Evolutionary conservation across 306 rosid species (phyloP).

Genomic region (Ceratonia siliqua): DNA sequence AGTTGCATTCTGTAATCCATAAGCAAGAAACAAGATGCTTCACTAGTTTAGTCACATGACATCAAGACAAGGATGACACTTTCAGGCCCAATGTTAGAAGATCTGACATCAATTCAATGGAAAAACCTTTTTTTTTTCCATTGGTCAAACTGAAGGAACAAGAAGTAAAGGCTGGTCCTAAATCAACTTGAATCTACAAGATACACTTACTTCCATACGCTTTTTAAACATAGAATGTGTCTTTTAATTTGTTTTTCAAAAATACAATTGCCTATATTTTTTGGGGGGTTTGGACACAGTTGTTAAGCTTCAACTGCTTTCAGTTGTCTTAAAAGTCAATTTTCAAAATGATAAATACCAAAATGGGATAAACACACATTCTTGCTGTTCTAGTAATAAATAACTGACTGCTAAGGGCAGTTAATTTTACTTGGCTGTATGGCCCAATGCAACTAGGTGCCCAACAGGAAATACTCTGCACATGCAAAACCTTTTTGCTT

Average conservation of each 20-base stretch:
- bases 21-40: neutral
- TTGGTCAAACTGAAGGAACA: conserved; percentile 1
- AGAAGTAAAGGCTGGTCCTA: conserved; percentile 3
- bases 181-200: conserved; percentile 25
- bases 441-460: conserved; percentile 99
- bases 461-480: conserved; percentile 93
- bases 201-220: neutral
- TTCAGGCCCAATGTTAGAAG: conserved; percentile 3
- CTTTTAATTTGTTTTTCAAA: neutral
- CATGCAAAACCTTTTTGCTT: conserved; percentile 87
- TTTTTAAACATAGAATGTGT: neutral
- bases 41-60: neutral
- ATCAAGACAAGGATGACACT: neutral
- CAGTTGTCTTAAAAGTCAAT: neutral
- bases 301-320: conserved; percentile 23
- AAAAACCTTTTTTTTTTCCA: neutral
- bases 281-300: neutral
- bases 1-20: neutral
- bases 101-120: conserved; percentile 1
- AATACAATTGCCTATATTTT: too few species aligned
- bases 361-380: conserved; percentile 19
- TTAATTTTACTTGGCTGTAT: conserved; percentile 80
- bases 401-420: neutral
- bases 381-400: conserved; percentile 14
- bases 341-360: conserved; percentile 17